These are phyloP conservation scores for Heterobasidion occidentale DNA, from an alignment of 1,284 basidiomycete species.

Conservation along the genomic window DNA sequence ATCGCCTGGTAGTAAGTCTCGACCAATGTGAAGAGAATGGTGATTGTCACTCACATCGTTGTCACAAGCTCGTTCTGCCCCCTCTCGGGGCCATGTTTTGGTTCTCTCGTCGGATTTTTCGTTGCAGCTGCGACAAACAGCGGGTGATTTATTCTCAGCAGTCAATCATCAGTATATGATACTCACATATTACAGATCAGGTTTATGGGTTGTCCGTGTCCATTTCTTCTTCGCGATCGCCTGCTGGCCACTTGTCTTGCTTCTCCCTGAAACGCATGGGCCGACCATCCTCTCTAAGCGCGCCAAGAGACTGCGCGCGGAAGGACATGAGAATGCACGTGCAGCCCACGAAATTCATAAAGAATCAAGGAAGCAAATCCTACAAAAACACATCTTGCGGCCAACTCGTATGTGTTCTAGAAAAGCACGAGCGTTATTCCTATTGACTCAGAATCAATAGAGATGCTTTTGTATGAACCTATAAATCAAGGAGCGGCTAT, in stretches of 20 bases:
- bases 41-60: background rate
- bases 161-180: background rate
- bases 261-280: slow-evolving; percentile 19
- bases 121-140: slow-evolving; percentile 13
- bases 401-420: slow-evolving; percentile 14
- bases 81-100: slow-evolving; percentile 17
- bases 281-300: slow-evolving; percentile 17
- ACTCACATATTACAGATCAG: slow-evolving; percentile 1
- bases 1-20: slow-evolving; percentile 2
- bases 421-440: background rate
- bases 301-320: slow-evolving; percentile 12
- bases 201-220: slow-evolving; percentile 20
- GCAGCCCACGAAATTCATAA: slow-evolving; percentile 17
- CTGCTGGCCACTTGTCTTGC: slow-evolving; percentile 16
- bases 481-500: slow-evolving; percentile 19
- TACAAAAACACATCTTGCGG: slow-evolving; percentile 15
- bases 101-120: slow-evolving; percentile 18
- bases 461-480: slow-evolving; percentile 19
- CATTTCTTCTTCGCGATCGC: slow-evolving; percentile 17
- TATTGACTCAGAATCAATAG: slow-evolving; percentile 5
- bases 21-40: background rate
- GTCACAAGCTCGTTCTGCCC: slow-evolving; percentile 11
- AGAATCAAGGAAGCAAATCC: slow-evolving; percentile 10
- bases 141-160: slow-evolving; percentile 7
- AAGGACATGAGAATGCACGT: slow-evolving; percentile 13